Conservation (phyloP, 164 flowering plant species). For the Umbellularia californica region DNA sequence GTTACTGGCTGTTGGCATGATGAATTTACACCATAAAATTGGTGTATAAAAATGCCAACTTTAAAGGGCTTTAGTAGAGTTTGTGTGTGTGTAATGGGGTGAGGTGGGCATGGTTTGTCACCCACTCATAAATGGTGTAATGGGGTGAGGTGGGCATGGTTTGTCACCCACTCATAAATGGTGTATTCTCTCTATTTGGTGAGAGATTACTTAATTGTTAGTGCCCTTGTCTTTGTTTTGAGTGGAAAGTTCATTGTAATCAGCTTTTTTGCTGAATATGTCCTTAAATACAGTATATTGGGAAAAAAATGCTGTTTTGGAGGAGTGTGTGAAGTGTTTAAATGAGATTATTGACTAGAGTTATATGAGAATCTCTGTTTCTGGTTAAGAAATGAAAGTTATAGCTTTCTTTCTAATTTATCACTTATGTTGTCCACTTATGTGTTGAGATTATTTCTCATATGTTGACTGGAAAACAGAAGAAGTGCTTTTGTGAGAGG, state of each 20-base stretch:
- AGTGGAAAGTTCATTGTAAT: neutral
- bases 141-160: neutral
- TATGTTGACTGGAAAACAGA: too few relatives aligned
- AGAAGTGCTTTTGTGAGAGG: neutral
- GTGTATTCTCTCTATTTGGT: neutral
- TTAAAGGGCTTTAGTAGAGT: neutral
- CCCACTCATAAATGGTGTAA: neutral
- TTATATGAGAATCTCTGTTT: neutral
- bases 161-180: constrained; percentile 2
- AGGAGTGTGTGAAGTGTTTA: neutral
- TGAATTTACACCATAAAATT: neutral
- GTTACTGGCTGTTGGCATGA: neutral
- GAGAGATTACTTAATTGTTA: neutral
- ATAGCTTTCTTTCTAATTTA: neutral
- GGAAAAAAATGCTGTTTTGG: neutral
- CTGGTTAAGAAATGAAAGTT: neutral
- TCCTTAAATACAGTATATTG: neutral
- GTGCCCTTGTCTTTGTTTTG: neutral
- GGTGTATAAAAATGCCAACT: neutral
- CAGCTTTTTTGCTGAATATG: neutral
- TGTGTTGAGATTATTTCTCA: too few relatives aligned
- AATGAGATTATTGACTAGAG: neutral
- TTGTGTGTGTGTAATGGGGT: neutral
- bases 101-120: constrained; percentile 3
- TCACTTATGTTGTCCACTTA: neutral